phyloP scores from a whole-genome alignment of 805 yeast genomes.

The Teunomyces aglyptinius region DNA sequence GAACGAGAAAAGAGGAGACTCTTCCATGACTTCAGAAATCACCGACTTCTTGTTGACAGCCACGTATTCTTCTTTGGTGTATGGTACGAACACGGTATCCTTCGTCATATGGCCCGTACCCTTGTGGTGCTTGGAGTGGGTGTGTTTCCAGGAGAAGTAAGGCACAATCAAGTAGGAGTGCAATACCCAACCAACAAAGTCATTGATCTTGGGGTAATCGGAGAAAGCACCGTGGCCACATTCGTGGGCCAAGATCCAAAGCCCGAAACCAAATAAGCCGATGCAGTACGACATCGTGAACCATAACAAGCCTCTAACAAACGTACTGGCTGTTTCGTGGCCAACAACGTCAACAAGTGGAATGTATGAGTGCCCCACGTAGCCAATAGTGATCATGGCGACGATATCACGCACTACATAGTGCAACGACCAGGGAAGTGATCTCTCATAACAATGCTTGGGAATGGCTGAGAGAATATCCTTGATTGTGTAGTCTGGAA shows the following conservation, averaged over 20 bases:
- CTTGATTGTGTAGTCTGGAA: slow-evolving; percentile 74
- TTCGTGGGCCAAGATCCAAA: slow-evolving; percentile 88
- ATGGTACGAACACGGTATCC: slow-evolving; percentile 85
- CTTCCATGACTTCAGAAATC: slow-evolving; percentile 61
- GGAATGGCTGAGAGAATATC: slow-evolving; percentile 74
- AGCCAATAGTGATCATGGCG: slow-evolving; percentile 48
- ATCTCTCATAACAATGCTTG: slow-evolving; percentile 67
- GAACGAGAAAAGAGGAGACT: slow-evolving; percentile 70
- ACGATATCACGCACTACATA: slow-evolving; percentile 69
- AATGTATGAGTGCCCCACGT: slow-evolving; percentile 52
- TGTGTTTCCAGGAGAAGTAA: slow-evolving; percentile 81
- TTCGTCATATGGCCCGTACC: slow-evolving; percentile 80
- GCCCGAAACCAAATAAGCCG: slow-evolving; percentile 72
- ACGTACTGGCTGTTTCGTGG: slow-evolving; percentile 14
- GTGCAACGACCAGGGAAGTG: slow-evolving; percentile 50
- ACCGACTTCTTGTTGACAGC: slow-evolving; percentile 34
- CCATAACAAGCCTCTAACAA: slow-evolving; percentile 59
- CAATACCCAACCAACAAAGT: slow-evolving; percentile 77
- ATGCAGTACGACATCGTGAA: slow-evolving; percentile 48
- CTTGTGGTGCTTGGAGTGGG: slow-evolving; percentile 87
- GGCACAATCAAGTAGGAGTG: slow-evolving; percentile 82
- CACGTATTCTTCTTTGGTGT: slow-evolving; percentile 57
- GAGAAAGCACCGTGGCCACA: slow-evolving; percentile 89
- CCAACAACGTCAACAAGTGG: slow-evolving; percentile 43
- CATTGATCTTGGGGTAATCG: slow-evolving; percentile 69